Evolutionary conservation across 2,329 filamentous ascomycete genomes (phyloP).

Genomic region (Zymoseptoria brevis): DNA sequence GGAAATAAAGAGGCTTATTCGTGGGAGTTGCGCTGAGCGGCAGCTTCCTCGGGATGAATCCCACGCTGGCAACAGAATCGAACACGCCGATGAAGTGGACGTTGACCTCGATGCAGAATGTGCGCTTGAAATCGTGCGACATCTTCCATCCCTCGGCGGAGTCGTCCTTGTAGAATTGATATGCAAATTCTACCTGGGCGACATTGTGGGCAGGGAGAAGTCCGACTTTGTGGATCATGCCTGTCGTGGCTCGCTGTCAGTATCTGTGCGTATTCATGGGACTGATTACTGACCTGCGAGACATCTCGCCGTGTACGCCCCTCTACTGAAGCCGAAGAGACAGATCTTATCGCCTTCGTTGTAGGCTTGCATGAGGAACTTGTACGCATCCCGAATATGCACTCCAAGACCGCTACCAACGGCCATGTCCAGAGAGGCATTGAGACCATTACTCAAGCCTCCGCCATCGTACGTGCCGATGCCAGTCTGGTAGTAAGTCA

Average conservation of each 20-base stretch:
- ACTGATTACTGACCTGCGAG: conserved; percentile 29
- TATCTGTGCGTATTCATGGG: too few species aligned
- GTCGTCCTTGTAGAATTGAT: conserved; percentile 40
- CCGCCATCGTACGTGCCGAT: conserved; percentile 39
- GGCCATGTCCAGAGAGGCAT: conserved; percentile 37
- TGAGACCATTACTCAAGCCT: conserved; percentile 33
- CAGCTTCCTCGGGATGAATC: conserved; percentile 33
- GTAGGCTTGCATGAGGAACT: conserved; percentile 35
- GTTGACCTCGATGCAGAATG: conserved; percentile 38
- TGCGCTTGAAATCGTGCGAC: conserved; percentile 37
- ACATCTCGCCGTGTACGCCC: conserved; percentile 45
- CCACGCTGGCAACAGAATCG: conserved; percentile 38
- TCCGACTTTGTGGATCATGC: conserved; percentile 39
- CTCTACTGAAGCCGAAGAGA: conserved; percentile 15
- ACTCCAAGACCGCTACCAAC: conserved; percentile 37
- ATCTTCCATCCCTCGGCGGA: conserved; percentile 33
- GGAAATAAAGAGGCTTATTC: conserved; percentile 32
- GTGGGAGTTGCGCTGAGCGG: conserved; percentile 34
- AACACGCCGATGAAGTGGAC: conserved; percentile 41
- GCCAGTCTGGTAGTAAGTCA: conserved; percentile 39
- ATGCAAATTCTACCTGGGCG: conserved; percentile 37
- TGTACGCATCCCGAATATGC: conserved; percentile 32
- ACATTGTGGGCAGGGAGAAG: conserved; percentile 29
- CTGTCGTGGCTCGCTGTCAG: conserved; percentile 4
- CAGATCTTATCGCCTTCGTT: conserved; percentile 14